Conservation (phyloP, 495 filamentous ascomycete genomes). For the Hypoxylon fragiforme region DNA sequence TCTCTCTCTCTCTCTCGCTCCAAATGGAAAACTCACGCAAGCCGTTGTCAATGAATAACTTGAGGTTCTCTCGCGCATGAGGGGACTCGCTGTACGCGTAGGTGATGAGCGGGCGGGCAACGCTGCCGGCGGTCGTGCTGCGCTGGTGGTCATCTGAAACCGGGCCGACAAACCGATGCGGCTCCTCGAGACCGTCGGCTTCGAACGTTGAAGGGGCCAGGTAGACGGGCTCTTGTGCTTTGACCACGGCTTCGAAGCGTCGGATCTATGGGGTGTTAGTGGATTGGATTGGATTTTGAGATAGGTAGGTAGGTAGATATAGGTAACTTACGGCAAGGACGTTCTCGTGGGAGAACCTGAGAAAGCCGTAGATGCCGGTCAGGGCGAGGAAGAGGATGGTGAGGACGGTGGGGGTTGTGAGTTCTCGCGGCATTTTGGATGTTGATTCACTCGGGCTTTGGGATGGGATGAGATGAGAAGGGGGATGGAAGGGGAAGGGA, state of each 20-base stretch:
- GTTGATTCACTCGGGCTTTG: neutral
- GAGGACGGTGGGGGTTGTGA: slow-evolving; percentile 2
- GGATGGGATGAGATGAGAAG: neutral
- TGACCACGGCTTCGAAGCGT: neutral
- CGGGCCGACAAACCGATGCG: neutral
- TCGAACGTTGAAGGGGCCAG: neutral
- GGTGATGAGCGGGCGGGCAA: slow-evolving; percentile 22
- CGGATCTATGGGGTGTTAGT: too few relatives aligned
- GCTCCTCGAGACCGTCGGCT: neutral
- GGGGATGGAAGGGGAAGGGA: neutral
- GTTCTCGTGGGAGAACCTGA: slow-evolving; percentile 20
- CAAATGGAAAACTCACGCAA: slow-evolving; percentile 36
- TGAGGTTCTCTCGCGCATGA: slow-evolving; percentile 31
- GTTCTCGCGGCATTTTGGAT: slow-evolving; percentile 7
- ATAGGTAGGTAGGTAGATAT: neutral
- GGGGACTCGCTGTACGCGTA: slow-evolving; percentile 40
- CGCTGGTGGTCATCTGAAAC: neutral
- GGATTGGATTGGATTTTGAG: too few relatives aligned
- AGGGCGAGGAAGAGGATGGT: slow-evolving; percentile 8
- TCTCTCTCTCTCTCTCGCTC: too few relatives aligned
- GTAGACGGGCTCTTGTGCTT: neutral
- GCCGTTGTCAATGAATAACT: slow-evolving; percentile 38
- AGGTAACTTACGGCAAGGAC: slow-evolving; percentile 1
- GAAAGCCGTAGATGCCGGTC: slow-evolving; percentile 19
- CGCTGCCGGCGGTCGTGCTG: too few relatives aligned